phyloP scores from a whole-genome alignment of 1,284 basidiomycete genomes.

The Inonotus obliquus region DNA sequence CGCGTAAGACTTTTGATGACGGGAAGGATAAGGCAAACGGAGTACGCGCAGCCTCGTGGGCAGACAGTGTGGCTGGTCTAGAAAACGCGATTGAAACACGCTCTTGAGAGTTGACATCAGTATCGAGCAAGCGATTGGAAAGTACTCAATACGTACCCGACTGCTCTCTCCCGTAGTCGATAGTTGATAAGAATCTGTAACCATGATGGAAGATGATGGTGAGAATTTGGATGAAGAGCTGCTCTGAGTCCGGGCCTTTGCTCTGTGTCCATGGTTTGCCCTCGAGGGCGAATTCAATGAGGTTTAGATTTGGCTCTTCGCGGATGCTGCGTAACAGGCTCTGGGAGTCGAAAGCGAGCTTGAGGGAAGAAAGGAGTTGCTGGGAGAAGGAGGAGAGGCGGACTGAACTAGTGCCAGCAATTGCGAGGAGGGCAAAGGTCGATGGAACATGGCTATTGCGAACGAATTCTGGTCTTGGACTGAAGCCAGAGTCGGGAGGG shows the following conservation, averaged over 20 bases:
- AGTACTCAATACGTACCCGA: conserved; percentile 1
- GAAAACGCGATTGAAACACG: conserved; percentile 66
- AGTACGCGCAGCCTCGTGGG: conserved; percentile 23
- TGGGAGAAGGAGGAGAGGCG: conserved; percentile 64
- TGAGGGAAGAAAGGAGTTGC: conserved; percentile 46
- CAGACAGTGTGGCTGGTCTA: conserved; percentile 9
- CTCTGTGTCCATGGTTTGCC: conserved; percentile 68
- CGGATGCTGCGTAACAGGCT: conserved; percentile 42
- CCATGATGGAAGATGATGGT: conserved; percentile 57
- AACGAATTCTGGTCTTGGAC: conserved; percentile 66
- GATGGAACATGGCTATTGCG: conserved; percentile 50
- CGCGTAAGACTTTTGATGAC: conserved; percentile 61
- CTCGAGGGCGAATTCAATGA: conserved; percentile 60
- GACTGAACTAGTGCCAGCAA: conserved; percentile 57
- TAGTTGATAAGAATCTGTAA: conserved; percentile 57
- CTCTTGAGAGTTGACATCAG: conserved; percentile 41
- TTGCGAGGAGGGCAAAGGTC: conserved; percentile 61
- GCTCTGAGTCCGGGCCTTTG: conserved; percentile 61
- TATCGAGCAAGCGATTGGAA: neutral
- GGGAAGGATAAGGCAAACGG: conserved; percentile 73
- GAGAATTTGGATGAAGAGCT: conserved; percentile 62
- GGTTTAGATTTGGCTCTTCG: conserved; percentile 52
- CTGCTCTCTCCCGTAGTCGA: conserved; percentile 72
- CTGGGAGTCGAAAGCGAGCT: conserved; percentile 48
- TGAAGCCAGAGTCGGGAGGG: conserved; percentile 36